These are phyloP conservation scores for Conticribra guillardii DNA, from an alignment of 108 stramenopile species.

Conservation along the genomic window DNA sequence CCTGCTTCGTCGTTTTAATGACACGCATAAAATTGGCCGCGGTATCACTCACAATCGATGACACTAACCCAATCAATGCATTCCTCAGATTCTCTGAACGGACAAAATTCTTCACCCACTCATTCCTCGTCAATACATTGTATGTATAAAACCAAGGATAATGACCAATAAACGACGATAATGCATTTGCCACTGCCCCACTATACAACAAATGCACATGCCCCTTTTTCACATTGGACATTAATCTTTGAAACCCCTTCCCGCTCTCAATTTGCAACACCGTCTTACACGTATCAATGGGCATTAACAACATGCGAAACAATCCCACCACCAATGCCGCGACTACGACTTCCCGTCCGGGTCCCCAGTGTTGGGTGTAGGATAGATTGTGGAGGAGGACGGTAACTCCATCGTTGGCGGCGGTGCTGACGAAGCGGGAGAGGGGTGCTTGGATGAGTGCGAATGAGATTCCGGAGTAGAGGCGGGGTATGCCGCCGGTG, in stretches of 20 bases:
- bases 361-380: constrained; percentile 66
- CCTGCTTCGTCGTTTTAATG: constrained; percentile 89
- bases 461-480: constrained; percentile 91
- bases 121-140: constrained; percentile 60
- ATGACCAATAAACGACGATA: constrained; percentile 66
- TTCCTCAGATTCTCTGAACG: constrained; percentile 58
- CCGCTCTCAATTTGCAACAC: constrained; percentile 92
- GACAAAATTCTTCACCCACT: constrained; percentile 41
- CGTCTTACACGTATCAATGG: constrained; percentile 96
- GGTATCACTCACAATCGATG: constrained; percentile 78
- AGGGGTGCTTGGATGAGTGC: constrained; percentile 93
- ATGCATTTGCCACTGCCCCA: constrained; percentile 70
- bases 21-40: constrained; percentile 83
- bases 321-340: constrained; percentile 81
- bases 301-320: constrained; percentile 72
- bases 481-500: constrained; percentile 91
- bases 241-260: constrained; percentile 68
- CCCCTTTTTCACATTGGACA: constrained; percentile 68
- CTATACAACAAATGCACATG: constrained; percentile 74
- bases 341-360: constrained; percentile 76
- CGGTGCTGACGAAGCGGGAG: constrained; percentile 89
- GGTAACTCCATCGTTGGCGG: constrained; percentile 91
- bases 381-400: constrained; percentile 58
- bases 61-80: constrained; percentile 76
- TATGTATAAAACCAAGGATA: constrained; percentile 90